These are phyloP conservation scores for Cordyceps javanica DNA, from an alignment of 2,329 filamentous ascomycete genomes.

Conservation along the genomic window DNA sequence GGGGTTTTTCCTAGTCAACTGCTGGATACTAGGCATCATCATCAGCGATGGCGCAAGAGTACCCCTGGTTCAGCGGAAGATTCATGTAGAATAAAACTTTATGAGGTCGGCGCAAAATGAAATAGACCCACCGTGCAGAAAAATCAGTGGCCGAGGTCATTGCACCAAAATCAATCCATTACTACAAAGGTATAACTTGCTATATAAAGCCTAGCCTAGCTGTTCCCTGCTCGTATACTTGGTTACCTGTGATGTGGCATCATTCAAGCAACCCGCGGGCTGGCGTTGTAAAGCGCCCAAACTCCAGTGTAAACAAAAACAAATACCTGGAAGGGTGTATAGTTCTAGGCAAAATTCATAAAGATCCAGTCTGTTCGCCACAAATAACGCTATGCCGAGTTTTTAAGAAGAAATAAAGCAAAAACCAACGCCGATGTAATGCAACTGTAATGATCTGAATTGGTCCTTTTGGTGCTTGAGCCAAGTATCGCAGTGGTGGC, in stretches of 20 bases:
- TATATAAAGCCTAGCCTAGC: background rate
- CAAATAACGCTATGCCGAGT: background rate
- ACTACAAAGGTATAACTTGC: background rate
- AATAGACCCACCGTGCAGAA: background rate
- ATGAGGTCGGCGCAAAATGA: background rate
- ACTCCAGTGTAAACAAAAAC: background rate
- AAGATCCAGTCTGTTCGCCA: background rate
- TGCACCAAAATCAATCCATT: background rate
- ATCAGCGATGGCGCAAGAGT: slow-evolving; percentile 53
- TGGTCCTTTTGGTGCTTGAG: background rate
- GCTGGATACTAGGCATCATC: slow-evolving; percentile 79
- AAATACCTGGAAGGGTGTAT: background rate
- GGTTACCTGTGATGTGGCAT: background rate
- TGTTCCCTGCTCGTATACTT: background rate
- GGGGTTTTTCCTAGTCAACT: slow-evolving; percentile 78
- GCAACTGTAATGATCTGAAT: background rate
- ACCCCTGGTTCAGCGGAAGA: slow-evolving; percentile 17
- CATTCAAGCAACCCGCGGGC: background rate
- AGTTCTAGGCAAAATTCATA: background rate
- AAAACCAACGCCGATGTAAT: slow-evolving; percentile 2
- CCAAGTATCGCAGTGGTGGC: background rate
- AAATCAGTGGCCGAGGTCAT: background rate
- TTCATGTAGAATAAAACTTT: background rate
- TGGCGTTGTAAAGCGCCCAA: background rate
- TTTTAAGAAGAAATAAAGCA: background rate